A percentile compares a stretch with the other conserved stretches of the same genome.
Conservation (phyloP, 768 basidiomycete genomes). For the Rhizopogon sp. region DNA sequence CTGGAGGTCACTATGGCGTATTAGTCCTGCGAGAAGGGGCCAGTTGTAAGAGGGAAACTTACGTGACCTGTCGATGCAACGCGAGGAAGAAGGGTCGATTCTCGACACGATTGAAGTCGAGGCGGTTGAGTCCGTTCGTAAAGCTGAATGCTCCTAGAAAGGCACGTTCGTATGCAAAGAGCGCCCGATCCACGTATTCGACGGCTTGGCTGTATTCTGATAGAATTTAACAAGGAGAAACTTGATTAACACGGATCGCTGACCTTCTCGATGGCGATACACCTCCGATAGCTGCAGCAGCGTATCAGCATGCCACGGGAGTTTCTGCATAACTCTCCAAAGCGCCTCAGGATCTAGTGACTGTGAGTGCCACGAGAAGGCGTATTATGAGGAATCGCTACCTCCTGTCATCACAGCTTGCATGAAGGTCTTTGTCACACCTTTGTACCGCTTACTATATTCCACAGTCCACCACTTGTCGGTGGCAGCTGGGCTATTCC, state of each 20-base stretch:
- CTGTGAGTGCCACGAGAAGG: background rate
- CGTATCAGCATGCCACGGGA: conserved; percentile 93
- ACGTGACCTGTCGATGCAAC: conserved; percentile 79
- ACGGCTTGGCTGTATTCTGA: conserved; percentile 79
- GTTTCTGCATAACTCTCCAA: conserved; percentile 64
- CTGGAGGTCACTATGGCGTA: conserved; percentile 61
- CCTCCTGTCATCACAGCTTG: conserved; percentile 78
- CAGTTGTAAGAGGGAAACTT: conserved; percentile 19
- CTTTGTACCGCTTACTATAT: conserved; percentile 81
- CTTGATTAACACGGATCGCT: conserved; percentile 6
- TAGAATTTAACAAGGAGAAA: background rate
- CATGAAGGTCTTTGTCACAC: conserved; percentile 77
- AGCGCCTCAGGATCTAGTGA: conserved; percentile 73
- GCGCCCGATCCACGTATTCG: conserved; percentile 86
- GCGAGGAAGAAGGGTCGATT: conserved; percentile 92
- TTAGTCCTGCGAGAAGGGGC: background rate
- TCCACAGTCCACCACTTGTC: conserved; percentile 91
- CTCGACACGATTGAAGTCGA: conserved; percentile 89
- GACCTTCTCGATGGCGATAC: conserved; percentile 84
- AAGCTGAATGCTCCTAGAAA: conserved; percentile 86
- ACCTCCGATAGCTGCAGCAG: conserved; percentile 83
- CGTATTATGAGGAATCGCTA: conserved; percentile 28
- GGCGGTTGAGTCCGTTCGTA: conserved; percentile 71
- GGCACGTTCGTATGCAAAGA: conserved; percentile 90
- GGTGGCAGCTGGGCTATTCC: conserved; percentile 34